Evolutionary conservation across 441 rosid species (phyloP).

Genomic region (Capsella rubella): DNA sequence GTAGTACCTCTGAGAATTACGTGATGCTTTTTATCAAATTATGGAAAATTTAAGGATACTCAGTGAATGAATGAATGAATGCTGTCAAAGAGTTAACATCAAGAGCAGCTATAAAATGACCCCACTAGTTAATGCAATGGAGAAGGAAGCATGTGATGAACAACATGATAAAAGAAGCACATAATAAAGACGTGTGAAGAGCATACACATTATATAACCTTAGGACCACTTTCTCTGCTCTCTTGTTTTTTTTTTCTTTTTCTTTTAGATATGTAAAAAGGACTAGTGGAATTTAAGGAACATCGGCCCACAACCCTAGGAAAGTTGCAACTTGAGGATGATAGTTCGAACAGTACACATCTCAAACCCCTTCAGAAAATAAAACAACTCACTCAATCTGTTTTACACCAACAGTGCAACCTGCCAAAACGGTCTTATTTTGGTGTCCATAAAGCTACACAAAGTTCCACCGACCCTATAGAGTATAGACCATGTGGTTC

Average conservation of each 20-base stretch:
- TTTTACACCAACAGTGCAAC: constrained; percentile 28
- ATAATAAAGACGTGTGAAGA: constrained; percentile 68
- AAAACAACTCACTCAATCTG: constrained; percentile 29
- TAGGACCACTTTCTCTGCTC: constrained; percentile 66
- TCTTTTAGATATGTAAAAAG: constrained; percentile 33
- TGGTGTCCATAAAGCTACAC: constrained; percentile 32
- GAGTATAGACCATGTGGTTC: constrained; percentile 33
- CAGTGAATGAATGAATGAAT: constrained; percentile 36
- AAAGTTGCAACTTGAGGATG: constrained; percentile 71
- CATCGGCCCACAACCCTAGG: constrained; percentile 78
- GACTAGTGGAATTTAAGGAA: constrained; percentile 77
- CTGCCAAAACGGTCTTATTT: constrained; percentile 33
- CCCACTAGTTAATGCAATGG: constrained; percentile 70
- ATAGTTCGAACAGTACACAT: constrained; percentile 62
- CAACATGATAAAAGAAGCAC: constrained; percentile 63
- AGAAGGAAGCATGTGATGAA: constrained; percentile 71
- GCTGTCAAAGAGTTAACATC: constrained; percentile 57
- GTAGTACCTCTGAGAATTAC: constrained; percentile 43
- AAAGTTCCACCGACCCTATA: constrained; percentile 31
- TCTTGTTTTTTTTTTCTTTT: constrained; percentile 19
- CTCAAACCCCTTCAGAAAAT: constrained; percentile 32
- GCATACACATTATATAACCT: constrained; percentile 49
- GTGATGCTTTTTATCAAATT: constrained; percentile 43
- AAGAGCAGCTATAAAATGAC: constrained; percentile 60
- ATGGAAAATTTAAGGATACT: constrained; percentile 49